Base-by-base conservation (phyloP, 2,329 filamentous ascomycete genomes). In the Aspergillus flavus region DNA sequence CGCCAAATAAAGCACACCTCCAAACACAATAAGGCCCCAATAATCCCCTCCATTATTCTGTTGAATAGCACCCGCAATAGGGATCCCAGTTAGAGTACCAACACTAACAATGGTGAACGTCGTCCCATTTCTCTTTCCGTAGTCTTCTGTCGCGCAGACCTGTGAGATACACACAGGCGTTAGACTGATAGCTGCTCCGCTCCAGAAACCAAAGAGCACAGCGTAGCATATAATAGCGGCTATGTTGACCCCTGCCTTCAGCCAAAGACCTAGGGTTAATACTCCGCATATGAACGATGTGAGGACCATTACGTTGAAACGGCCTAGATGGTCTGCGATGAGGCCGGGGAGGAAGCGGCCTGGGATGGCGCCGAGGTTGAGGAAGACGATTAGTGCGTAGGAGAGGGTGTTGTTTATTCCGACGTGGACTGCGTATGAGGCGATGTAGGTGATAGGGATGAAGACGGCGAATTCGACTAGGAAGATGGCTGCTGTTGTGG, bases 401-500 rank as follows among this genome's bases (percentile, higher is more conserved):
- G 75, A 65, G 1, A 78, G 53, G 2, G 62, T 62, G 1, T 59
- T 61, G 19, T 68, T 61, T 6, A 77, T 66, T 0, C 75, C 73
- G 6, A 58, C 65, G 11, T 71, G 57, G 9, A 77, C 55, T 7
- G 69, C 70, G 19, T 78, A 77, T 10, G 72, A 74, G 4, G 73
- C 67, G 32, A 79, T 65, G 60, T 79, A 79, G 12, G 74, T 73
- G 39, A 72, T 66, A 0, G 76, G 77, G 19, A 79, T 73, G 52
- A 78, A 78, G 14, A 77, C 71, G 0, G 72, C 76, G 58, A 76
- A 75, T 60, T 78, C 76, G 19, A 76, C 72, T 7, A 78, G 68
- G 57, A 76, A 78, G 4, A 78, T 64, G 0, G 74, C 75, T 2
- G 69, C 32, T 0, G 72, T 76, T 0, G 74, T 77, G 1, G 63